These are phyloP conservation scores for Strobilomyces confusus DNA, from an alignment of 768 basidiomycete species.

Conservation along the genomic window DNA sequence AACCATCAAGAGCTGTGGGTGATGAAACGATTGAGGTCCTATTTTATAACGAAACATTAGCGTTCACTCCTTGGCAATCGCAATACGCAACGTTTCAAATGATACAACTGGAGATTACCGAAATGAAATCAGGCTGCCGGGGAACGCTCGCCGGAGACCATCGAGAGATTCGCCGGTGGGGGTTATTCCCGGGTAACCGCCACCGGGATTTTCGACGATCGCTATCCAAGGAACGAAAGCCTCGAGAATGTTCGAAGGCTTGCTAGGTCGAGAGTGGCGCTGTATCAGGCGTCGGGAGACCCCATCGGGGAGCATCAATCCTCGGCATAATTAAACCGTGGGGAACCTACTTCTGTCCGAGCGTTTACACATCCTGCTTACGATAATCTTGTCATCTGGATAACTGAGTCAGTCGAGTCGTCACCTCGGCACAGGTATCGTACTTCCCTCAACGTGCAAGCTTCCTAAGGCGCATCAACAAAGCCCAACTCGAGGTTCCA, in stretches of 20 bases:
- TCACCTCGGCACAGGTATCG: conserved; percentile 5
- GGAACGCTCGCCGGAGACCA: conserved; percentile 3
- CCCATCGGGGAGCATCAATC: not conserved
- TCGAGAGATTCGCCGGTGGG: conserved; percentile 8
- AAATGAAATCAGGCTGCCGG: conserved; percentile 23
- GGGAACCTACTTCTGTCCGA: conserved; percentile 1
- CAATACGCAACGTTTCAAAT: not conserved
- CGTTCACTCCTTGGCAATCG: conserved; percentile 2
- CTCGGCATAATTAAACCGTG: not conserved
- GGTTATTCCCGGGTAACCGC: not conserved
- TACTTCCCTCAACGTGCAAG: not conserved
- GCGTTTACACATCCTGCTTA: conserved; percentile 5
- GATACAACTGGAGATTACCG: conserved; percentile 21
- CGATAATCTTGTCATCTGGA: conserved; percentile 1
- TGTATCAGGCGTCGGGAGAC: too few relatives aligned
- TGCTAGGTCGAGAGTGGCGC: not conserved
- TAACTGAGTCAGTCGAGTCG: conserved; percentile 7
- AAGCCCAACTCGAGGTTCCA: not conserved
- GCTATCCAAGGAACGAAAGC: conserved; percentile 5
- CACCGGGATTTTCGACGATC: conserved; percentile 11
- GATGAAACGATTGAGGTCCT: not conserved
- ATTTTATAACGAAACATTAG: not conserved
- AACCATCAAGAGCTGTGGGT: not conserved
- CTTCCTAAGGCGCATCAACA: not conserved
- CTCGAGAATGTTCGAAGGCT: not conserved